Base-by-base conservation (phyloP, 2,329 filamentous ascomycete species). In the Pseudomassariella vexata region DNA sequence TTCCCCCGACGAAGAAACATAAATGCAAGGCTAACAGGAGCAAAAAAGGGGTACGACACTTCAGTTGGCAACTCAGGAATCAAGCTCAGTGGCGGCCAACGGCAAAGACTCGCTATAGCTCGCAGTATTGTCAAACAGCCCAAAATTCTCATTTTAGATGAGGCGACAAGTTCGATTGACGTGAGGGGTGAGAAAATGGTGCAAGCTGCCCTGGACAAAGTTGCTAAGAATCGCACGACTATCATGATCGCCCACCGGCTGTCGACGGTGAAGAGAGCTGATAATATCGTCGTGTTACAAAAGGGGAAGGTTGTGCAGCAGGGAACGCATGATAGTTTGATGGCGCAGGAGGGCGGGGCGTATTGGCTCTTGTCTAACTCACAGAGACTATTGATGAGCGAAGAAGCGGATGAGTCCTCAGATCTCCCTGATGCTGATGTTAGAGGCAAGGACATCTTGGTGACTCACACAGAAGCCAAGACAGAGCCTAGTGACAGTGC, bases 251-350 rank as follows among this genome's bases (percentile, higher is more conserved):
- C 79, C 1, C 76, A 80, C 51, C 14, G 76, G 58, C 60, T 79
- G 0, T 74, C 71, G 18, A 77, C 78, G 0, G 56, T 68, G 20
- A 57, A 61, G 30, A 57, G 57, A 19, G 59, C 60, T 0, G 56
- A 62, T 35, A 58, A 60, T 19, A 62, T 63, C n/a, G 54, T 62
- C 5, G 59, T 63, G 12, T 52, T 63, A 32, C 47, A 52, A 9
- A 56, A 81, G 46, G 86, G 87, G 3, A 62, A 70, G 30, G 73
- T 87, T 0, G 69, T 82, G 6, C 85, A 94, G 52, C 67, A 79
- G 48, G 86, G 86, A 0, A 87, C 73, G 1, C 87, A 94, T 41
- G 75, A 86, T 9, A 71, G 73, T 28, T 69, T 94, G 1, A 66
- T 94, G 14, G 55, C 63, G 1, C 60, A 68, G 14, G 62, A 76